These are phyloP conservation scores for Debaryomyces tyrocola DNA, from an alignment of 805 yeast genomes.

Conservation along the genomic window DNA sequence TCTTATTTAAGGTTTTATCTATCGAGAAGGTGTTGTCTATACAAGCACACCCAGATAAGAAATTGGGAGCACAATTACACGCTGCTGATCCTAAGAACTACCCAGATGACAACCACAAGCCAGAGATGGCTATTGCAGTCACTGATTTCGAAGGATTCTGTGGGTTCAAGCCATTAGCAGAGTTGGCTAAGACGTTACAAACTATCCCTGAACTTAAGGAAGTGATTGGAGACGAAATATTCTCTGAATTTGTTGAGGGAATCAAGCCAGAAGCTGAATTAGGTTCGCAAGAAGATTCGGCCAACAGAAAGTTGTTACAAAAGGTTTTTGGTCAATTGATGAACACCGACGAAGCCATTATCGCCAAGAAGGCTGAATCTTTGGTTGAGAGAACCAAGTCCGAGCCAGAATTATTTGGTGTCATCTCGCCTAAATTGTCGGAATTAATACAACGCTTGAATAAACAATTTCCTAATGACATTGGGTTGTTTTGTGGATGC, in stretches of 20 bases:
- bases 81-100: constrained; percentile 85
- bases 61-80: constrained; percentile 73
- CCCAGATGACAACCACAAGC: constrained; percentile 98
- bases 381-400: constrained; percentile 65
- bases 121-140: constrained; percentile 99
- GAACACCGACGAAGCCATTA: constrained; percentile 68
- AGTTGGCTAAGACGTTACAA: constrained; percentile 66
- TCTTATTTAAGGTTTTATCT: constrained; percentile 89
- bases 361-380: constrained; percentile 56
- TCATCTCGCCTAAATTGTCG: constrained; percentile 53
- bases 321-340: constrained; percentile 77
- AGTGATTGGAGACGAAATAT: constrained; percentile 64
- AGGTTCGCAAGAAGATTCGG: constrained; percentile 54
- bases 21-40: constrained; percentile 90
- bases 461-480: constrained; percentile 87
- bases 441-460: constrained; percentile 74
- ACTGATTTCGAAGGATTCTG: constrained; percentile 97
- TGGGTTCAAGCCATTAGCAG: constrained; percentile 89
- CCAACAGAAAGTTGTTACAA: constrained; percentile 68
- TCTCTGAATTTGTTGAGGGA: constrained; percentile 52
- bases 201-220: constrained; percentile 75
- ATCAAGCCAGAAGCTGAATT: constrained; percentile 44
- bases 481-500: constrained; percentile 96
- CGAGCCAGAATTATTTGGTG: constrained; percentile 58
- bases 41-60: constrained; percentile 97